phyloP scores from a whole-genome alignment of 1,284 basidiomycete genomes.

The Ceratorhiza oryzae-sativae region DNA sequence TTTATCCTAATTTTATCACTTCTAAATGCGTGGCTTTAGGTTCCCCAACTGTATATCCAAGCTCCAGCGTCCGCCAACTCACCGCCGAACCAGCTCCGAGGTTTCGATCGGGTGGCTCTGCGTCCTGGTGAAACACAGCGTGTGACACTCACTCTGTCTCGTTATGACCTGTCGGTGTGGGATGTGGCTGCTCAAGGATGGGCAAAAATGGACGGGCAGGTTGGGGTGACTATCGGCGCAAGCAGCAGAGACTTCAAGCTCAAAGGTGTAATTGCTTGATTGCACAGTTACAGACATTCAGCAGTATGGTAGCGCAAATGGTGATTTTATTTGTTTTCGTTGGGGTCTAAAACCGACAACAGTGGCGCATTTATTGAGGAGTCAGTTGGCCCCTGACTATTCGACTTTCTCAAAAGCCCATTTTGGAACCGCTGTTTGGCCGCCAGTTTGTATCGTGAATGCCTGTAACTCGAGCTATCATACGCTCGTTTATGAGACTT shows the following conservation, averaged over 20 bases:
- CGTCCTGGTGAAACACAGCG: constrained; percentile 53
- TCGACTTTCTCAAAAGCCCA: not conserved
- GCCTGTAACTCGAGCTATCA: not conserved
- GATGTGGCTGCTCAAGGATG: constrained; percentile 42
- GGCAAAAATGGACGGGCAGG: constrained; percentile 38
- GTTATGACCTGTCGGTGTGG: constrained; percentile 44
- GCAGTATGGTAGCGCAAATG: too few relatives aligned
- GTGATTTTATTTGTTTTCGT: not conserved
- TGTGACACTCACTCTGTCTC: constrained; percentile 51
- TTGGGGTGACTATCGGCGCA: constrained; percentile 40
- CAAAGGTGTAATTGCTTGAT: too few relatives aligned
- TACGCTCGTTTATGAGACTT: not conserved
- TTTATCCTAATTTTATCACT: too few relatives aligned
- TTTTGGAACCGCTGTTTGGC: not conserved
- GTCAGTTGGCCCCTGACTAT: too few relatives aligned
- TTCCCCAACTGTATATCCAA: constrained; percentile 42
- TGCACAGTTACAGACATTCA: too few relatives aligned
- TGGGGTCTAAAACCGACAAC: too few relatives aligned
- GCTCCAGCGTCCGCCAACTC: constrained; percentile 30
- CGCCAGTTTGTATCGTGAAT: not conserved
- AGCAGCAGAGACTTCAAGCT: constrained; percentile 41
- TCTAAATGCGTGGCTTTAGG: too few relatives aligned
- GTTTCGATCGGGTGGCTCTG: constrained; percentile 57
- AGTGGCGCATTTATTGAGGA: too few relatives aligned
- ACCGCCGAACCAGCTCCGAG: constrained; percentile 46